phyloP scores from a whole-genome alignment of 768 basidiomycete genomes.

The Solioccasus polychromus region DNA sequence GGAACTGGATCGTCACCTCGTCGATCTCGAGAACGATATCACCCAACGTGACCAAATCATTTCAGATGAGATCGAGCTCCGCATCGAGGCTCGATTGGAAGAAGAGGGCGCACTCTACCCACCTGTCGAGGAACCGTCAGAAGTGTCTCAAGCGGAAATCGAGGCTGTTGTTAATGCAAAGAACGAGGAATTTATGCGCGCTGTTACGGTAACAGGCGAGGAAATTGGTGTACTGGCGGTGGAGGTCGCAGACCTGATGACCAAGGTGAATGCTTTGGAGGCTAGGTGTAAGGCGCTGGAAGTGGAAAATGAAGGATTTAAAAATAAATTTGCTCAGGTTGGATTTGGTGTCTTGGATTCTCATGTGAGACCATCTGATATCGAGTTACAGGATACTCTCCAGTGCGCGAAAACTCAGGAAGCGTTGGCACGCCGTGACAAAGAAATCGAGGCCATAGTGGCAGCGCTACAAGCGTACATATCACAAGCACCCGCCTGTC shows the following conservation, averaged over 20 bases:
- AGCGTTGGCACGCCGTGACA: conserved; percentile 17
- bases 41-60: conserved; percentile 32
- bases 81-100: conserved; percentile 28
- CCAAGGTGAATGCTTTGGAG: conserved; percentile 26
- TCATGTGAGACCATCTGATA: neutral
- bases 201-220: conserved; percentile 17
- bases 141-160: conserved; percentile 20
- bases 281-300: conserved; percentile 20
- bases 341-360: conserved; percentile 4
- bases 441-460: conserved; percentile 29
- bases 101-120: conserved; percentile 26
- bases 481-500: conserved; percentile 22
- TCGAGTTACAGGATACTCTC: conserved; percentile 11
- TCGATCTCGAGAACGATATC: conserved; percentile 36
- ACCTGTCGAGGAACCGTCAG: conserved; percentile 12
- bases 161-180: conserved; percentile 26
- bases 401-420: conserved; percentile 12
- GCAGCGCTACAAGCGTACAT: conserved; percentile 32
- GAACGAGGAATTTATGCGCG: conserved; percentile 15
- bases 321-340: conserved; percentile 25
- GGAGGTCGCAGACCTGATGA: conserved; percentile 32
- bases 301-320: conserved; percentile 28
- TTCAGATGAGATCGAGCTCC: conserved; percentile 29
- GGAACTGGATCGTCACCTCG: conserved; percentile 26
- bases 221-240: conserved; percentile 33